Evolutionary conservation across 2,329 filamentous ascomycete species (phyloP).

Genomic region (Periconia sp.): DNA sequence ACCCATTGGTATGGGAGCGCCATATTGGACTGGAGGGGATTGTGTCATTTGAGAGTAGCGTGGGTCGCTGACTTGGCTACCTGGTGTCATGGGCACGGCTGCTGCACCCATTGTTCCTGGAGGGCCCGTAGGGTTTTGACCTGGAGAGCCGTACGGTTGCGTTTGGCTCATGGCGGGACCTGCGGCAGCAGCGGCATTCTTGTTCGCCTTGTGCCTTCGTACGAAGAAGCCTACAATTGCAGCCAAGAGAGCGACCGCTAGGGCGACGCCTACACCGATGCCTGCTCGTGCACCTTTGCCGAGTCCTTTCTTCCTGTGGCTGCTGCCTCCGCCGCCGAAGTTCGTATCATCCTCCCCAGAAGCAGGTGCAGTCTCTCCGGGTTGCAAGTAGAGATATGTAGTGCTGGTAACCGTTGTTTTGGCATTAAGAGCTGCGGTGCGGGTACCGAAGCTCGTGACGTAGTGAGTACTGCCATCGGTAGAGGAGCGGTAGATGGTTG

Average conservation of each 20-base stretch:
- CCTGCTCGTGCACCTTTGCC: constrained; percentile 6
- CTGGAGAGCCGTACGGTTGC: background rate
- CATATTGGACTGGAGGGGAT: background rate
- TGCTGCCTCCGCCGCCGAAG: background rate
- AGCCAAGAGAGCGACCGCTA: constrained; percentile 4
- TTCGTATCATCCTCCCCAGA: background rate
- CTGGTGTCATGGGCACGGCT: no score
- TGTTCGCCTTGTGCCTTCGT: background rate
- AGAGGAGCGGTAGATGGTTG: no score
- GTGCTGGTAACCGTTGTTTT: constrained; percentile 7
- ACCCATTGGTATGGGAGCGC: background rate
- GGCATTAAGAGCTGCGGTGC: constrained; percentile 3
- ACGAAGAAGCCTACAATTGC: constrained; percentile 9
- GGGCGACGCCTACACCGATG: constrained; percentile 6
- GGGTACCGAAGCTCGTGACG: background rate
- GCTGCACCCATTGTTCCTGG: no score
- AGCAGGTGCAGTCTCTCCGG: constrained; percentile 4
- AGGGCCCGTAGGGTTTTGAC: background rate
- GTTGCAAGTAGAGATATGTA: constrained; percentile 1
- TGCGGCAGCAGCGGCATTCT: background rate
- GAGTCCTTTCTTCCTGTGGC: background rate
- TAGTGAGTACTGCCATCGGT: no score
- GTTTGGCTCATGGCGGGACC: background rate
- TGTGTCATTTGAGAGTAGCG: background rate
- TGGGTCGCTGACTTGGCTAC: background rate